Evolutionary conservation across 108 stramenopile genomes (phyloP).

Genomic region (Skeletonema grethae): DNA sequence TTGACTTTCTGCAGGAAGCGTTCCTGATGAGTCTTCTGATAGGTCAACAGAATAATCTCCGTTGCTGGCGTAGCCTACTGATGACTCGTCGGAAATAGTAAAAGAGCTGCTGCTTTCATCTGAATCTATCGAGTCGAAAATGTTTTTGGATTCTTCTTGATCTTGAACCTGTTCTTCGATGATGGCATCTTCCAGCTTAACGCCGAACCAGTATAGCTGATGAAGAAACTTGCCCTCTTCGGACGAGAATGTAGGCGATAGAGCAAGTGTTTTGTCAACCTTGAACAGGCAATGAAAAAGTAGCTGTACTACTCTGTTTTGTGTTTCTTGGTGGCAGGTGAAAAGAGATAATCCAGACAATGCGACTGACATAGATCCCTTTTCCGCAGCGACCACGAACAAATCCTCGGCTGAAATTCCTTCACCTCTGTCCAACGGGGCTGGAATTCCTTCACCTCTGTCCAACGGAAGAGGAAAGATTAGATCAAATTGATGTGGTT

Average conservation of each 20-base stretch:
- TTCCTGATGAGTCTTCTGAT: slow-evolving; percentile 20
- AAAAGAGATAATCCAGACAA: slow-evolving; percentile 51
- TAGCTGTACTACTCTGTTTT: slow-evolving; percentile 33
- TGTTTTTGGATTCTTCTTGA: background rate
- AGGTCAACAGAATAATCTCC: slow-evolving; percentile 4
- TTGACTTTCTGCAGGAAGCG: slow-evolving; percentile 2
- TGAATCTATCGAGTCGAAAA: slow-evolving; percentile 7
- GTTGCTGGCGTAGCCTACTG: background rate
- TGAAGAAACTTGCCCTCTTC: slow-evolving; percentile 50
- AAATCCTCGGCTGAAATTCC: slow-evolving; percentile 41
- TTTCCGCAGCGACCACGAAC: slow-evolving; percentile 21
- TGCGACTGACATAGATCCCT: slow-evolving; percentile 46
- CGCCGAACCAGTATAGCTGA: slow-evolving; percentile 54
- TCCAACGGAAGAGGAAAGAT: slow-evolving; percentile 47
- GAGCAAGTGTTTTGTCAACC: slow-evolving; percentile 28
- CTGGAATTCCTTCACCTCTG: slow-evolving; percentile 7
- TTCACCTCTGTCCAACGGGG: slow-evolving; percentile 5
- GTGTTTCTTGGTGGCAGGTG: slow-evolving; percentile 32
- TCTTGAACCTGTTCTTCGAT: slow-evolving; percentile 10
- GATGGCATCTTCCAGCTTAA: slow-evolving; percentile 58
- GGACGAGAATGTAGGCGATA: slow-evolving; percentile 6
- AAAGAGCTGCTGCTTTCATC: slow-evolving; percentile 16
- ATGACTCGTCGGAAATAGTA: slow-evolving; percentile 13
- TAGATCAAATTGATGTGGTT: slow-evolving; percentile 51
- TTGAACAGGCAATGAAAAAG: slow-evolving; percentile 41